phyloP scores from a whole-genome alignment of 129 eudicot genomes.

The Chrysanthemum makinoi region DNA sequence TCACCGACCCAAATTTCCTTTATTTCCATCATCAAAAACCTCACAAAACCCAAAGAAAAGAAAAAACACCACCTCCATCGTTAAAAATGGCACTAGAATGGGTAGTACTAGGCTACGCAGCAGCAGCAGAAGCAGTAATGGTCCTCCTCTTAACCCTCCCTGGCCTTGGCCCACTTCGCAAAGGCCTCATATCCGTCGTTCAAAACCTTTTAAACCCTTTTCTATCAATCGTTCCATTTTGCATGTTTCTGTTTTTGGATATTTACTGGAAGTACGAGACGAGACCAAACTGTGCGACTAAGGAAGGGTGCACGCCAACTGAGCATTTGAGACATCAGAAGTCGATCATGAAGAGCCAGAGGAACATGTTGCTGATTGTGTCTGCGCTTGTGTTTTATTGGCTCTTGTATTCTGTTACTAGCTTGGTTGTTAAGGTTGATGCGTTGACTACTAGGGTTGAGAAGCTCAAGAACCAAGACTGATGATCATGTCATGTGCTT shows the following conservation, averaged over 20 bases:
- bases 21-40: neutral
- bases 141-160: slow-evolving; percentile 74
- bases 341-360: slow-evolving; percentile 69
- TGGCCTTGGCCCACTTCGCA: slow-evolving; percentile 58
- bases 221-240: slow-evolving; percentile 72
- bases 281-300: slow-evolving; percentile 54
- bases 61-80: no score
- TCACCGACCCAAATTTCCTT: slow-evolving; percentile 27
- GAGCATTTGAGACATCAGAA: slow-evolving; percentile 82
- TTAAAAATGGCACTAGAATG: slow-evolving; percentile 70
- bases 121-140: slow-evolving; percentile 76
- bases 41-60: neutral
- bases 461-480: slow-evolving; percentile 48
- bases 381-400: slow-evolving; percentile 71
- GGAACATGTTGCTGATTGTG: slow-evolving; percentile 66
- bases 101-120: slow-evolving; percentile 79
- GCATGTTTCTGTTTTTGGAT: slow-evolving; percentile 65
- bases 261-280: slow-evolving; percentile 88
- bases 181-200: slow-evolving; percentile 59
- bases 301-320: slow-evolving; percentile 53
- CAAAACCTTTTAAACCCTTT: slow-evolving; percentile 71
- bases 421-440: slow-evolving; percentile 50
- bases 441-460: slow-evolving; percentile 57
- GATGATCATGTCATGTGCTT: slow-evolving; percentile 4
- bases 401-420: slow-evolving; percentile 63